Conservation (phyloP, 805 yeast genomes). For the Isabelozyma gotoi region DNA sequence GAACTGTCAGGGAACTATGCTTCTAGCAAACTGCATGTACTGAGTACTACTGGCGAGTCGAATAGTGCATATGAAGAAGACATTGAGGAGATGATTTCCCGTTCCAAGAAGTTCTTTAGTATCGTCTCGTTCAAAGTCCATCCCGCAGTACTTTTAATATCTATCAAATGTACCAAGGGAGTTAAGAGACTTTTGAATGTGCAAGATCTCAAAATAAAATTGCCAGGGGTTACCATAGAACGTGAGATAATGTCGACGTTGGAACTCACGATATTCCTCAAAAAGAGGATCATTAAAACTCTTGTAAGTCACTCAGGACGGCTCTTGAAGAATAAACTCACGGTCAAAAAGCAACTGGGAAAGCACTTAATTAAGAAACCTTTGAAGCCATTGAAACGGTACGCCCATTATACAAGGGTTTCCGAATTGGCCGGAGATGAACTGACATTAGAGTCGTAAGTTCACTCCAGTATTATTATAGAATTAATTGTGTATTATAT, state of each 20-base stretch:
- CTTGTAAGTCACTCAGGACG: conserved; percentile 36
- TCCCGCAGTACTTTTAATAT: conserved; percentile 30
- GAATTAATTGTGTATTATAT: not conserved
- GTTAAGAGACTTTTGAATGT: conserved; percentile 37
- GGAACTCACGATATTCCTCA: conserved; percentile 33
- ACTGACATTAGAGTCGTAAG: not conserved
- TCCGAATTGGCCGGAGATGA: conserved; percentile 14
- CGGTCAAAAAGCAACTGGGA: conserved; percentile 11
- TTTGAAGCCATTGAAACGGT: conserved; percentile 19
- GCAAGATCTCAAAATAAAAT: conserved; percentile 28
- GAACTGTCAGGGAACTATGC: not conserved
- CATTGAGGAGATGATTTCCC: conserved; percentile 60
- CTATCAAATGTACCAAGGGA: conserved; percentile 35
- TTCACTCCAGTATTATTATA: not conserved
- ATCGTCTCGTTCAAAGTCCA: conserved; percentile 52
- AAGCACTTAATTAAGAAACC: conserved; percentile 13
- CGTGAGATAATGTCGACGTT: conserved; percentile 30
- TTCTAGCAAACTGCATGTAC: not conserved
- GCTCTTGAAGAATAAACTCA: conserved; percentile 33
- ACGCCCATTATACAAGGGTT: conserved; percentile 21
- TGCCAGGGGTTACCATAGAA: conserved; percentile 35
- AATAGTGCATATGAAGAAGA: conserved; percentile 20
- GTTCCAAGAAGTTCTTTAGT: conserved; percentile 74
- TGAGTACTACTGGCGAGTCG: not conserved
- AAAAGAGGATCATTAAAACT: conserved; percentile 29